A percentile compares a stretch with the other conserved stretches of the same genome.
Conservation (phyloP, 2,329 filamentous ascomycete genomes). For the Neonectria hederae region DNA sequence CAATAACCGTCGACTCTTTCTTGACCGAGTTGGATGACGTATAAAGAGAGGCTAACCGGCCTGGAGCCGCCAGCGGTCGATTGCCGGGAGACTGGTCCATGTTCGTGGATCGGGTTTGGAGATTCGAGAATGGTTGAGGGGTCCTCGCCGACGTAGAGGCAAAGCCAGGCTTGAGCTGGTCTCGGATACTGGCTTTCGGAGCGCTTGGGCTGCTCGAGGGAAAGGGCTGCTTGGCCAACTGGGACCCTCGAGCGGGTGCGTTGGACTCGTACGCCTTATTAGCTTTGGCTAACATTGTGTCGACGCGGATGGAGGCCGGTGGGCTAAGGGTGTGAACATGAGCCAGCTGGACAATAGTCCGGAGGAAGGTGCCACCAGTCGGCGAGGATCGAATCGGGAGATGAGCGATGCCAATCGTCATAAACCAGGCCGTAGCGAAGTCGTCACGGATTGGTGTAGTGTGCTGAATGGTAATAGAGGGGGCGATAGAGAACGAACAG, state of each 20-base stretch:
- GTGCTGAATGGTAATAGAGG: background rate
- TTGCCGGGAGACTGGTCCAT: conserved; percentile 37
- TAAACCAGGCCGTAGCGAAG: conserved; percentile 41
- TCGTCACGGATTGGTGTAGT: background rate
- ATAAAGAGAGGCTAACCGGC: conserved; percentile 53
- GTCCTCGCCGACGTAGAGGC: conserved; percentile 54
- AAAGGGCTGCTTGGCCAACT: conserved; percentile 62
- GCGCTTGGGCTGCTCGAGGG: conserved; percentile 64
- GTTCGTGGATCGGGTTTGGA: conserved; percentile 48
- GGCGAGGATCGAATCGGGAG: conserved; percentile 50
- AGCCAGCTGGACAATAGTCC: conserved; percentile 35
- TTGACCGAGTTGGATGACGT: conserved; percentile 59
- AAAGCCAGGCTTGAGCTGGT: conserved; percentile 57
- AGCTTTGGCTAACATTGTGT: conserved; percentile 50
- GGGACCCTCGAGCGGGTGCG: conserved; percentile 45
- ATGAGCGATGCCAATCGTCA: conserved; percentile 47
- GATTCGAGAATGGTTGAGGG: conserved; percentile 38
- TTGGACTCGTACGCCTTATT: conserved; percentile 52
- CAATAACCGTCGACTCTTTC: conserved; percentile 43
- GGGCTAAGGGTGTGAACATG: conserved; percentile 36
- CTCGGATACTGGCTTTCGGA: conserved; percentile 58
- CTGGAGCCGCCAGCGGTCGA: conserved; percentile 20
- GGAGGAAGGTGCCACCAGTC: conserved; percentile 42
- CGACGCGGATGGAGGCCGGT: conserved; percentile 26
- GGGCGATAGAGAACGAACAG: conserved; percentile 7